phyloP scores from a whole-genome alignment of 202 grass and related monocot genomes.

The Schoenoplectus tabernaemontani region DNA sequence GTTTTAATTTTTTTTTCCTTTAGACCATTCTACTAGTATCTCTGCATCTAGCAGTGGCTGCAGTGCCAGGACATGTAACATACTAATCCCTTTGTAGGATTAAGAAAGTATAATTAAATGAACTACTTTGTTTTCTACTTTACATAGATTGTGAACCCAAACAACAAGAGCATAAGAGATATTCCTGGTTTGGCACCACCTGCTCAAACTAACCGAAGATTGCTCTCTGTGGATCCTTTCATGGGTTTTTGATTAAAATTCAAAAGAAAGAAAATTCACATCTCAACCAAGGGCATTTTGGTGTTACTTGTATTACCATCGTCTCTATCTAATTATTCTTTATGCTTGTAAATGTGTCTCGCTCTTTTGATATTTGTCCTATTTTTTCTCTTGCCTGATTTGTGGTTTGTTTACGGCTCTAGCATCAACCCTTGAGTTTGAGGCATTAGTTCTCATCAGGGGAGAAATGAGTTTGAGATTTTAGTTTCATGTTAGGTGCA shows the following conservation, averaged over 20 bases:
- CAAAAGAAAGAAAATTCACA: neutral
- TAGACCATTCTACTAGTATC: neutral
- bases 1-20: neutral
- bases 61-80: neutral
- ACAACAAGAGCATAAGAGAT: conserved; percentile 78
- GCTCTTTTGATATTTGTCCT: conserved; percentile 11
- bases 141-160: conserved; percentile 66
- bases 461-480: conserved; percentile 18
- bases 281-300: neutral
- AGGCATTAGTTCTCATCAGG: neutral
- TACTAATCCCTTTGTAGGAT: neutral
- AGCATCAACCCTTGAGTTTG: conserved; percentile 2
- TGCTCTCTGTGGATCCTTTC: conserved; percentile 41
- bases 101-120: neutral
- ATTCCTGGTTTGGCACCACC: conserved; percentile 86
- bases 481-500: conserved; percentile 13
- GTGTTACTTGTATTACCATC: conserved; percentile 2
- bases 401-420: conserved; percentile 34
- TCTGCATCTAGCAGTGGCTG: too few species aligned
- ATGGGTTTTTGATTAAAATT: conserved; percentile 25
- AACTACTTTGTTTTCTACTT: neutral
- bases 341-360: conserved; percentile 14
- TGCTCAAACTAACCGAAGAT: conserved; percentile 54
- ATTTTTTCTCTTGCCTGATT: conserved; percentile 14
- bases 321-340: conserved; percentile 23